phyloP scores from a whole-genome alignment of 2,329 filamentous ascomycete genomes.

The Acarospora socialis region DNA sequence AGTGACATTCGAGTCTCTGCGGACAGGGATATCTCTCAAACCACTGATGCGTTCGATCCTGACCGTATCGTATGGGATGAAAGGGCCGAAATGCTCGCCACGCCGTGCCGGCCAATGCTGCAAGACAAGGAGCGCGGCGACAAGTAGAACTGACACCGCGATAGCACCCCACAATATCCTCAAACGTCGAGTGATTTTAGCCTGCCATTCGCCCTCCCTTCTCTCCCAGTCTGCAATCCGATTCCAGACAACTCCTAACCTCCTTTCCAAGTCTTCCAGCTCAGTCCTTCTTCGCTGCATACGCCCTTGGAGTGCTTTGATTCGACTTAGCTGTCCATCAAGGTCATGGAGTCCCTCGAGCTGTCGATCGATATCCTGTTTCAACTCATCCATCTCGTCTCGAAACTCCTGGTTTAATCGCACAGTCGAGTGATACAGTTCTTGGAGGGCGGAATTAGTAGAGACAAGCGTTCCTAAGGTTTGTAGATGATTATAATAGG shows the following conservation, averaged over 20 bases:
- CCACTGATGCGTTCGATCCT: too few relatives aligned
- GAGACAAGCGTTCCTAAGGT: slow-evolving; percentile 27
- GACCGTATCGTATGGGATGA: too few relatives aligned
- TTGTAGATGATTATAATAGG: slow-evolving; percentile 34
- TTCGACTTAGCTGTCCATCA: slow-evolving; percentile 23
- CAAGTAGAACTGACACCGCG: slow-evolving; percentile 14
- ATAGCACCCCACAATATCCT: slow-evolving; percentile 25
- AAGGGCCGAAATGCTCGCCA: too few relatives aligned
- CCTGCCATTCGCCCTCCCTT: slow-evolving; percentile 29
- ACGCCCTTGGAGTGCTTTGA: slow-evolving; percentile 24
- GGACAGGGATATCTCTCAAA: too few relatives aligned
- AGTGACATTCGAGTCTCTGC: too few relatives aligned
- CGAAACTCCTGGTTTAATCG: slow-evolving; percentile 23
- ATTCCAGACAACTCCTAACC: slow-evolving; percentile 25
- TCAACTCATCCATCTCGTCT: slow-evolving; percentile 12
- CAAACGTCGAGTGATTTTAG: slow-evolving; percentile 23
- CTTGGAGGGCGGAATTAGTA: slow-evolving; percentile 28
- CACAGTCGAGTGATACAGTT: slow-evolving; percentile 29
- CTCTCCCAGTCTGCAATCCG: slow-evolving; percentile 30
- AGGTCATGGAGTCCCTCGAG: slow-evolving; percentile 22
- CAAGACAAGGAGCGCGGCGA: too few relatives aligned
- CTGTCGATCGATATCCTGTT: neutral
- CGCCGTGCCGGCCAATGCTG: too few relatives aligned
- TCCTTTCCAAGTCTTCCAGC: slow-evolving; percentile 23
- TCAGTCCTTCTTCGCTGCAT: slow-evolving; percentile 24